These are phyloP conservation scores for Geotrichum restrictum DNA, from an alignment of 1,139 yeast species.

Conservation along the genomic window DNA sequence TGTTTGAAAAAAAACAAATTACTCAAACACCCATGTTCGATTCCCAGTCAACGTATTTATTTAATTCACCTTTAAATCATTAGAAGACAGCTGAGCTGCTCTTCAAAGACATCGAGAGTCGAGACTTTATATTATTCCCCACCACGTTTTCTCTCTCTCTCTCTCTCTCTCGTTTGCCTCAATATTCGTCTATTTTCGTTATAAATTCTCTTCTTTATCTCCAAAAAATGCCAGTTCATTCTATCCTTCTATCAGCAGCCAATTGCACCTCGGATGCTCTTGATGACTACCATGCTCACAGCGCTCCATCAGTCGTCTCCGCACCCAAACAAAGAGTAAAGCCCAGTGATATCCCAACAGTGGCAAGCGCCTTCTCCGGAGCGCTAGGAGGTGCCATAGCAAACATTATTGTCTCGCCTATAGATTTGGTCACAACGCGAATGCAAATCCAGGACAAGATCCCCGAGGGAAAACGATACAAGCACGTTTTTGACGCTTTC, in stretches of 20 bases:
- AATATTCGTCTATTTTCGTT: background rate
- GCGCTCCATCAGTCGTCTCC: background rate
- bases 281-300: background rate
- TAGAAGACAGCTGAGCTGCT: no score
- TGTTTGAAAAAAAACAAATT: no score
- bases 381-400: conserved; percentile 79
- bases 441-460: conserved; percentile 57
- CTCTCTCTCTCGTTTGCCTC: background rate
- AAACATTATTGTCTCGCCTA: conserved; percentile 66
- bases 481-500: conserved; percentile 58
- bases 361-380: conserved; percentile 69
- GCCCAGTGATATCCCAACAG: conserved; percentile 36
- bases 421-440: conserved; percentile 68
- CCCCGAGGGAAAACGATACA: conserved; percentile 37
- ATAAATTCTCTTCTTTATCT: no score
- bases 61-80: no score
- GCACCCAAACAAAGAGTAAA: conserved; percentile 2
- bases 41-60: no score
- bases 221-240: conserved; percentile 11
- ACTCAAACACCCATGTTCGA: no score
- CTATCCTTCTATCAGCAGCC: background rate
- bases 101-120: no score
- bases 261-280: background rate
- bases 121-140: no score
- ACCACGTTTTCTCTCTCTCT: no score